These are phyloP conservation scores for Arthrobotrys musiformis DNA, from an alignment of 2,329 filamentous ascomycete species.

Conservation along the genomic window DNA sequence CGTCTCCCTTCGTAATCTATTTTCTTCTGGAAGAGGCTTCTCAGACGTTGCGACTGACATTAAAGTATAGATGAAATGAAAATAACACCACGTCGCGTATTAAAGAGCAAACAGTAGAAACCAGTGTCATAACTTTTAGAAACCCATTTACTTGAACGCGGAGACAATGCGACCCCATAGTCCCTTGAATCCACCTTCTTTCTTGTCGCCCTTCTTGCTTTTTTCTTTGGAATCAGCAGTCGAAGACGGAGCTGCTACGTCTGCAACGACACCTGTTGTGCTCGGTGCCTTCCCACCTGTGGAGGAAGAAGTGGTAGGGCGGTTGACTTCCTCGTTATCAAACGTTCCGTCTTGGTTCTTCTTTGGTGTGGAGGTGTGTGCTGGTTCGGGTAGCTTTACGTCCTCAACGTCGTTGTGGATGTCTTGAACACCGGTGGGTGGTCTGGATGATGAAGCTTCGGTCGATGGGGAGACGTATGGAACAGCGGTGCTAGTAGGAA, in stretches of 20 bases:
- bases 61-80: neutral
- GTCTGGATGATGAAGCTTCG: slow-evolving; percentile 22
- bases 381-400: slow-evolving; percentile 25
- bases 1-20: neutral
- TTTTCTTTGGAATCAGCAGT: neutral
- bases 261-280: neutral
- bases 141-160: slow-evolving; percentile 32
- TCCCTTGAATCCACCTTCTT: slow-evolving; percentile 23
- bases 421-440: slow-evolving; percentile 12
- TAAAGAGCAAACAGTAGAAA: neutral
- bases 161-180: slow-evolving; percentile 30
- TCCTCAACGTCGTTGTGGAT: slow-evolving; percentile 25
- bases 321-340: neutral
- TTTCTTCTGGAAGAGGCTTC: neutral
- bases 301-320: neutral
- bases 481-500: neutral
- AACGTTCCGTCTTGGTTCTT: slow-evolving; percentile 1
- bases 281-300: neutral
- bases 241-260: neutral
- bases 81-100: neutral
- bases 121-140: neutral
- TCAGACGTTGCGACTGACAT: neutral
- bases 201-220: neutral
- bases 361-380: neutral
- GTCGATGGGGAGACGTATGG: slow-evolving; percentile 7